These are phyloP conservation scores for Dendrothele bispora DNA, from an alignment of 768 basidiomycete species.

Conservation along the genomic window DNA sequence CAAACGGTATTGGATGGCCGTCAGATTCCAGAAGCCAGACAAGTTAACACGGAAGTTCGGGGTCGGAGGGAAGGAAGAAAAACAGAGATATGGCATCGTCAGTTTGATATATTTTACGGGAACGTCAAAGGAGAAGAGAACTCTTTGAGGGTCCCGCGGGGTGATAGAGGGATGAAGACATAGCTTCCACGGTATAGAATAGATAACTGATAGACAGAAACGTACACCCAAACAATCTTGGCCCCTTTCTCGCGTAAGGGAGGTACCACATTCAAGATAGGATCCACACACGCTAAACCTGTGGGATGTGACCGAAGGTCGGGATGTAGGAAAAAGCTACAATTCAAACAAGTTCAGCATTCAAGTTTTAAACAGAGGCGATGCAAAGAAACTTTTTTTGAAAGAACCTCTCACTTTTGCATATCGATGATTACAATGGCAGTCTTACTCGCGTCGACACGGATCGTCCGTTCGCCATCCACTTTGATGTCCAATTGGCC, in stretches of 20 bases:
- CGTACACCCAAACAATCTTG: slow-evolving; percentile 68
- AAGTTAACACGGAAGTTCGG: too few species aligned
- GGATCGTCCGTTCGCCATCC: slow-evolving; percentile 48
- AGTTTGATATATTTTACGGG: too few species aligned
- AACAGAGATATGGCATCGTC: too few species aligned
- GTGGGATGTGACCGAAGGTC: slow-evolving; percentile 53
- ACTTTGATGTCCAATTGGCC: slow-evolving; percentile 56
- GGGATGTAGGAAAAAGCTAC: slow-evolving; percentile 65
- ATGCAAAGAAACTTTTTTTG: neutral
- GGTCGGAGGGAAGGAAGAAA: too few species aligned
- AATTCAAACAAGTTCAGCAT: slow-evolving; percentile 3
- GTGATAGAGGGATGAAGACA: neutral
- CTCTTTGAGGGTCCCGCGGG: too few species aligned
- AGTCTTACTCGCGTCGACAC: slow-evolving; percentile 47
- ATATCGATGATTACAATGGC: slow-evolving; percentile 71
- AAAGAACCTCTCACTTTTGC: slow-evolving; percentile 57
- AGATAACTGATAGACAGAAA: slow-evolving; percentile 3
- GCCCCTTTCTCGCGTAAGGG: slow-evolving; percentile 46
- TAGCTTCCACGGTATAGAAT: neutral
- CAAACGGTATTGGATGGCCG: too few species aligned
- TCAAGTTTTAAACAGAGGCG: too few species aligned
- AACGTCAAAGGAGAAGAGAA: neutral
- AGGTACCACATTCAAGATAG: slow-evolving; percentile 48
- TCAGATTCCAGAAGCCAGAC: too few species aligned
- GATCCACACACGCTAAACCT: slow-evolving; percentile 58